A percentile compares a stretch with the other conserved stretches of the same genome.
Conservation (phyloP, 768 basidiomycete species). For the Hortiboletus campestris region DNA sequence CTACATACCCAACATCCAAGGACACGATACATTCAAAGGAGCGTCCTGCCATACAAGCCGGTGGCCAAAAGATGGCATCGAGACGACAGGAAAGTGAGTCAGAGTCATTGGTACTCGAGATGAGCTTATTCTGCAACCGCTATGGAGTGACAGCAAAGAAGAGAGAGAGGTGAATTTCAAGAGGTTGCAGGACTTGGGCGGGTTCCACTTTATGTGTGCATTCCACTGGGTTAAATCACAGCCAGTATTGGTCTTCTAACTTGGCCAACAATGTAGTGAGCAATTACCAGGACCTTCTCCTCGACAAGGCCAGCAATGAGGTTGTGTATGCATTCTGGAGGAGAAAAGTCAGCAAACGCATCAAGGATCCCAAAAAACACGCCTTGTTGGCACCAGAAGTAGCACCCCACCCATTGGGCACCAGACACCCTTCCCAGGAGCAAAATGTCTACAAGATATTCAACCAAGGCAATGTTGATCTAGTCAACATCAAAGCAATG, state of each 20-base stretch:
- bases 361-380: conserved; percentile 12
- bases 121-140: not conserved
- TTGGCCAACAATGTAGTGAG: not conserved
- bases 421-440: conserved; percentile 7
- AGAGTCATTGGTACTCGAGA: no score
- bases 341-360: conserved; percentile 12
- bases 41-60: no score
- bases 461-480: conserved; percentile 17
- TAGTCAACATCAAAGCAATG: conserved; percentile 6
- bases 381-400: conserved; percentile 10
- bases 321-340: conserved; percentile 12
- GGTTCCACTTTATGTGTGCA: conserved; percentile 8
- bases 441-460: conserved; percentile 11
- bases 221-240: not conserved
- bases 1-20: not conserved
- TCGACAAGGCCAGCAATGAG: not conserved
- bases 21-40: conserved; percentile 8
- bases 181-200: conserved; percentile 5
- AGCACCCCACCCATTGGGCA: conserved; percentile 9
- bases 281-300: conserved; percentile 2
- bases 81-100: no score
- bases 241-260: not conserved
- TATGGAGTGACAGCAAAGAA: conserved; percentile 4
- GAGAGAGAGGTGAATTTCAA: conserved; percentile 12
- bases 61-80: no score